Evolutionary conservation across 2,329 filamentous ascomycete genomes (phyloP).

Genomic region (Fusarium sp.): DNA sequence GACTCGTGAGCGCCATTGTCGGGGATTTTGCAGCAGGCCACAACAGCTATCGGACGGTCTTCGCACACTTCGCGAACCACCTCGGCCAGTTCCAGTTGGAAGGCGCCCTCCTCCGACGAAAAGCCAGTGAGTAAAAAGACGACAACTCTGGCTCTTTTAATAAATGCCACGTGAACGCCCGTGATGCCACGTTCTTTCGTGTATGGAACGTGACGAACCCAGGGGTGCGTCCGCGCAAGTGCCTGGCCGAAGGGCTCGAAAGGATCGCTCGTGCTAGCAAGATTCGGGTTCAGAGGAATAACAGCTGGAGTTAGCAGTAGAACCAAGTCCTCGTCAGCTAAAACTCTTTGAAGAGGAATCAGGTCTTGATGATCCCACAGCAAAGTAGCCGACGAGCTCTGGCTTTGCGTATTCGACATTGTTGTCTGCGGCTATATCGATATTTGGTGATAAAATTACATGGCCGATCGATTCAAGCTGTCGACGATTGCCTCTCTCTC

Average conservation of each 20-base stretch:
- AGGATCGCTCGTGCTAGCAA: slow-evolving; percentile 70
- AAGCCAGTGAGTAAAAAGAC: slow-evolving; percentile 73
- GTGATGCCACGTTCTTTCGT: slow-evolving; percentile 76
- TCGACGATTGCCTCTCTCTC: slow-evolving; percentile 23
- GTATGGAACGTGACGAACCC: slow-evolving; percentile 81
- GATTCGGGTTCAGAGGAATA: slow-evolving; percentile 60
- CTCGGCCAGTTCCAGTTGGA: slow-evolving; percentile 68
- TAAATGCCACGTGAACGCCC: slow-evolving; percentile 73
- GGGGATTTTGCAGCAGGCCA: slow-evolving; percentile 65
- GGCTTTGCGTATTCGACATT: slow-evolving; percentile 39
- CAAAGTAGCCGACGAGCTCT: slow-evolving; percentile 47
- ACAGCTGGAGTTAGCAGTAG: slow-evolving; percentile 74
- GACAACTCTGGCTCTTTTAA: slow-evolving; percentile 72
- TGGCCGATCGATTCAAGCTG: slow-evolving; percentile 32
- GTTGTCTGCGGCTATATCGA: slow-evolving; percentile 38
- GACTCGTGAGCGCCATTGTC: slow-evolving; percentile 57
- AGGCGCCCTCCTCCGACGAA: slow-evolving; percentile 62
- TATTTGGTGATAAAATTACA: slow-evolving; percentile 39
- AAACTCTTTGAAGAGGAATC: slow-evolving; percentile 63
- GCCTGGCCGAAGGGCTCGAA: slow-evolving; percentile 80
- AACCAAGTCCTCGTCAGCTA: slow-evolving; percentile 68
- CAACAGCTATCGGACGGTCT: slow-evolving; percentile 65
- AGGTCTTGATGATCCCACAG: slow-evolving; percentile 62
- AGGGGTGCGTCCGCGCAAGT: slow-evolving; percentile 71
- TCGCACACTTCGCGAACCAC: slow-evolving; percentile 61